Base-by-base conservation (phyloP, 23 red algal species). In the Gracilaria vermiculophylla region DNA sequence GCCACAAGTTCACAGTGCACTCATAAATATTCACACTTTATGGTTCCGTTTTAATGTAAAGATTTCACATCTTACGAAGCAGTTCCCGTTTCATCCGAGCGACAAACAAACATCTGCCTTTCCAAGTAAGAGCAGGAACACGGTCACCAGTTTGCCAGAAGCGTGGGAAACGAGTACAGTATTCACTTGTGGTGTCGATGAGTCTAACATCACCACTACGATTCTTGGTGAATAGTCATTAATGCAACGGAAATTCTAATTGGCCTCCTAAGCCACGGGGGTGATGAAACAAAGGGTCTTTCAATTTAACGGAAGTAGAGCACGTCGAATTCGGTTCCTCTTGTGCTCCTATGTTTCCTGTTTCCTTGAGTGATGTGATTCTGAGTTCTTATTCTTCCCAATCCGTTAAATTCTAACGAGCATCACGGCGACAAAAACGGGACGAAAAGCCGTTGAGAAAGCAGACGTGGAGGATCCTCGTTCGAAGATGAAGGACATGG, bases 1-100 rank as follows among this genome's bases (percentile, higher is more conserved):
- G 73, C 16, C 43, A 85, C 61, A 95, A 72, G 43, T 85, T 73
- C 57, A 77, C 84, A 20, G 84, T 88, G 36, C 66, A 88, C 54
- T 77, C 69, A 31, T 88, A 48, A 15, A 37, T 49, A 27, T 53
- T 64, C n/a, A n/a, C 43, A 2, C 67, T 58, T 58, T 28, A 3
- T 4, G 23, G 8, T 55, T n/a, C n/a, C n/a, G n/a, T n/a, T n/a
- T n/a, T n/a, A n/a, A n/a, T n/a, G n/a, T n/a, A n/a, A n/a, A n/a
- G n/a, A n/a, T n/a, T n/a, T n/a, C n/a, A n/a, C n/a, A n/a, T n/a
- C n/a, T n/a, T n/a, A n/a, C n/a, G n/a, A n/a, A n/a, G n/a, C n/a
- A n/a, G n/a, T n/a, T n/a, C n/a, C n/a, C n/a, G n/a, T n/a, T n/a
- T n/a, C n/a, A n/a, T n/a, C n/a, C n/a, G n/a, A n/a, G n/a, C n/a